Evolutionary conservation across 1,284 basidiomycete species (phyloP).

Genomic region (Anthracocystis setariae): DNA sequence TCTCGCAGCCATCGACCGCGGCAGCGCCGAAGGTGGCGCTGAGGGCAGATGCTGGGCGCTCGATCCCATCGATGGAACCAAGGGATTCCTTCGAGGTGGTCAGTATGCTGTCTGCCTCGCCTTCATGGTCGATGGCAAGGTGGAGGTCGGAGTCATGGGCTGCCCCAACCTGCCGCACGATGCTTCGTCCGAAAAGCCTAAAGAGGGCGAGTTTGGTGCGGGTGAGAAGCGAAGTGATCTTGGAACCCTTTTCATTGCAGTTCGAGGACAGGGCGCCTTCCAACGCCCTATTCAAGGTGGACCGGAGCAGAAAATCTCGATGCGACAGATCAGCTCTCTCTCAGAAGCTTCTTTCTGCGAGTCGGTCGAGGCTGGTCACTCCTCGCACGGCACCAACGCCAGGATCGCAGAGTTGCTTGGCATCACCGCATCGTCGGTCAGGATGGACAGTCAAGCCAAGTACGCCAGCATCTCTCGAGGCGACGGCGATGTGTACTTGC

Average conservation of each 20-base stretch:
- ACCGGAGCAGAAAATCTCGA: constrained; percentile 51
- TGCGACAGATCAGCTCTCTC: constrained; percentile 62
- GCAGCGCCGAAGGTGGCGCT: constrained; percentile 80
- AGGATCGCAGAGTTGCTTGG: constrained; percentile 78
- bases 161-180: constrained; percentile 83
- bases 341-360: constrained; percentile 81
- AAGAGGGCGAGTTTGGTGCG: constrained; percentile 62
- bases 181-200: constrained; percentile 68
- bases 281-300: constrained; percentile 55
- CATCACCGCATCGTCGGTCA: constrained; percentile 76
- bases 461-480: constrained; percentile 88
- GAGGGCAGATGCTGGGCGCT: constrained; percentile 86
- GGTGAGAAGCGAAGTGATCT: constrained; percentile 50
- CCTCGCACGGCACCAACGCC: constrained; percentile 83
- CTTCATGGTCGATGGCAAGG: constrained; percentile 83
- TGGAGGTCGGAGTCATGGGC: constrained; percentile 83
- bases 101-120: constrained; percentile 98
- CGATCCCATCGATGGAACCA: constrained; percentile 91
- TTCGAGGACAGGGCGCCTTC: constrained; percentile 62
- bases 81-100: constrained; percentile 93
- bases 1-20: constrained; percentile 85
- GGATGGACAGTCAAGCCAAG: constrained; percentile 98
- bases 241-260: constrained; percentile 63
- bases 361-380: constrained; percentile 91
- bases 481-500: constrained; percentile 87